phyloP scores from a whole-genome alignment of 225 moss, liverwort and hornwort genomes.

The Physcomitrellopsis africana region DNA sequence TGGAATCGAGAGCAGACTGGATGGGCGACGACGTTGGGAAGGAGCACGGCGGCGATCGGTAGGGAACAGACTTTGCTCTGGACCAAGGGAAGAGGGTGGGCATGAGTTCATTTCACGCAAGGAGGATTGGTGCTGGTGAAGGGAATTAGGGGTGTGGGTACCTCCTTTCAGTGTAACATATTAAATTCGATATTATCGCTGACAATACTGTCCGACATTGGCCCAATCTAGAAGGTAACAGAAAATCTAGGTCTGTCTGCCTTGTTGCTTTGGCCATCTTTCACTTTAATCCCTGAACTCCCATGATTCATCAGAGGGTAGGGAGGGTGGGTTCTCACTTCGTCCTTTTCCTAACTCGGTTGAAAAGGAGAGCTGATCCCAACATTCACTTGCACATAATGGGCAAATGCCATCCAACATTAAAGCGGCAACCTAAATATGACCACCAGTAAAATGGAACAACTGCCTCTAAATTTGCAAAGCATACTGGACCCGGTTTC shows the following conservation, averaged over 20 bases:
- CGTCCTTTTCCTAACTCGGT: neutral
- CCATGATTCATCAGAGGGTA: constrained; percentile 14
- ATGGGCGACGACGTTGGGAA: constrained; percentile 3
- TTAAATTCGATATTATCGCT: constrained; percentile 36
- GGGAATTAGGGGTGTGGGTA: constrained; percentile 29
- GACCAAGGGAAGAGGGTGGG: neutral
- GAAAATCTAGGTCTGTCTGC: neutral
- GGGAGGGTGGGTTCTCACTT: constrained; percentile 20
- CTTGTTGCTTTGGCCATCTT: neutral
- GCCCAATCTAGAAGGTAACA: constrained; percentile 14
- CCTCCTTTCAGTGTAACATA: neutral
- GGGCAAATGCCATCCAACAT: no score
- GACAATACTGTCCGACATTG: constrained; percentile 21
- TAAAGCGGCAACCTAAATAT: no score
- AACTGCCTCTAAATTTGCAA: no score
- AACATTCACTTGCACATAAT: no score
- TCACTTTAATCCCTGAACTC: constrained; percentile 21
- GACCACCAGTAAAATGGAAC: no score
- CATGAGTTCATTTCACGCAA: constrained; percentile 13
- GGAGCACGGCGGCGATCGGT: constrained; percentile 34
- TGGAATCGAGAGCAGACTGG: neutral
- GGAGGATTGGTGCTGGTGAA: neutral
- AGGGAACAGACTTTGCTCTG: constrained; percentile 1
- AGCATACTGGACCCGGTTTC: no score
- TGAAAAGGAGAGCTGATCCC: no score